Evolutionary conservation across 495 filamentous ascomycete genomes (phyloP), one percentile per base, ranked within the genome.

Genomic region (Neurospora sp.): DNA sequence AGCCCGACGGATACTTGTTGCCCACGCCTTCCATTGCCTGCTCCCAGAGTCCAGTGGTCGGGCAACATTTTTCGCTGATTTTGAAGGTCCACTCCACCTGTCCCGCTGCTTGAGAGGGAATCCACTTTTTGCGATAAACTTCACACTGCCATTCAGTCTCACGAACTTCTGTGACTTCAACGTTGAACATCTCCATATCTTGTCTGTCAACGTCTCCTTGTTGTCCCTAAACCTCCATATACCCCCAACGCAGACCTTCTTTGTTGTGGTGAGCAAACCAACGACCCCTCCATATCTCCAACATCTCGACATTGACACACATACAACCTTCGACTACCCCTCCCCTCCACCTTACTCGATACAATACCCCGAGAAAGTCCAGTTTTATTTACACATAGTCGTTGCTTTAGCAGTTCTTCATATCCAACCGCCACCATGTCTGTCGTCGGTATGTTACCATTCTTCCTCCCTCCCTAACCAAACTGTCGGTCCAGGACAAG

Each of bases 351-450:
- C 27, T 61, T 61, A 27, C 53, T 35, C 14, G 27, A 61, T 59
- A 61, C 27, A 27, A 61, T 59, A 61, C 27, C 27, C 53, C 53
- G 14, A 61, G 53, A 31, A 27, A 35, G 53, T 18, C 31, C 53
- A 66, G 53, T 72, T 75, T 75, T 79, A 78, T 79, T 81, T 80
- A 81, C 78, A 76, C 68, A 35, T 1, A 69, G 37, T 31, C 69
- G 53, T 39, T 37, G 44, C 68, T n/a, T 42, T 38, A 68, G 31
- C 61, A 70, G 68, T 68, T 76, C 73, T 74, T 75, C 73, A 72
- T 71, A 68, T 68, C 59, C 70, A 71, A 73, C 81, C 75, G 79
- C 73, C 82, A 87, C 79, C 75, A 87, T 87, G 85, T 83, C 80
- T 78, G 85, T 86, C 77, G 83, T 85, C 75, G 84, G 81, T 83